Evolutionary conservation across 345 rosid species (phyloP), one percentile per base, ranked within the genome.

Genomic region (Euphorbia lathyris): DNA sequence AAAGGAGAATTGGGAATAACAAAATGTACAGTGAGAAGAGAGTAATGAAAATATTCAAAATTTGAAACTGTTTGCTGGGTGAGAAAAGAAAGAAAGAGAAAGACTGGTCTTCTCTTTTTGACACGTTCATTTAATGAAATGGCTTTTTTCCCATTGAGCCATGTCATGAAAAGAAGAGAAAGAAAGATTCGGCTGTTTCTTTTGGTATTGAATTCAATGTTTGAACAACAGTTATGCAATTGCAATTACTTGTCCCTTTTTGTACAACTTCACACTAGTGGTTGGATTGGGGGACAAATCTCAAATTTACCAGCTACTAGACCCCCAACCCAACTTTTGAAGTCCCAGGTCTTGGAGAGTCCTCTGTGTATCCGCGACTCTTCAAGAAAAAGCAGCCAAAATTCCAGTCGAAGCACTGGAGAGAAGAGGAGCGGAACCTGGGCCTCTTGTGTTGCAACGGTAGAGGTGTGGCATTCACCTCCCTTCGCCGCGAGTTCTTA

Each of bases 91-190:
- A 16, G 13, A 70, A 30, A 29, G 42, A 30, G n/a, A 56, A 14
- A 58, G 12, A n/a, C 25, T 20, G 22, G 17, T 7, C 47, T 12
- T 20, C 16, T 2, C 22, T 43, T 53, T 30, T 53, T 29, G 34
- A n/a, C 32, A 40, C 43, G 36, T 56, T 55, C 48, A 22, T 67
- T 67, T 51, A 38, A 16, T 71, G 36, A 52, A 71, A 26, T 16
- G 3, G 60, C 42, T 29, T 72, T 64, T 30, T n/a, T 43, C 29
- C 13, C 63, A 56, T 43, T 30, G 20, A 42, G 34, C 11, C 29
- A 13, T 27, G 68, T 58, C 76, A 72, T 72, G 58, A 56, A 72
- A 72, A 72, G 70, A 57, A 65, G 70, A 45, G 69, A 45, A 72
- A 57, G 40, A 25, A 64, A 45, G 59, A 71, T 70, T 57, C 29